Percentiles rank a stretch among this genome's conserved stretches.
These are phyloP conservation scores for Alternaria panax DNA, from an alignment of 2,329 filamentous ascomycete genomes.

Conservation along the genomic window DNA sequence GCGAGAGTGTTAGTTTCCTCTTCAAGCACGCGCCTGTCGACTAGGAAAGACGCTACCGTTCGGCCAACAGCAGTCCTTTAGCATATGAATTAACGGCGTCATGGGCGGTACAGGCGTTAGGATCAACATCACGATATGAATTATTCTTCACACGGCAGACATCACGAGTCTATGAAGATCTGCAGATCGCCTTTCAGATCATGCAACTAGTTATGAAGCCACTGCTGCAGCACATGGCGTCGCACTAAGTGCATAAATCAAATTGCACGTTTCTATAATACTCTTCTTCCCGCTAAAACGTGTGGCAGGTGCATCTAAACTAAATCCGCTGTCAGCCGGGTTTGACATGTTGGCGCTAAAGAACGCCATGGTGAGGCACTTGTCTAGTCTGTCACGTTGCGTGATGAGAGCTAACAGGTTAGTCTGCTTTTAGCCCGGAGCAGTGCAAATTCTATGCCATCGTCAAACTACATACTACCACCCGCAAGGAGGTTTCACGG, in stretches of 20 bases:
- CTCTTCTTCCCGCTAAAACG: conserved; percentile 20
- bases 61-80: conserved; percentile 14
- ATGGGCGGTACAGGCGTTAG: conserved; percentile 13
- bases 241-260: conserved; percentile 27
- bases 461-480: conserved; percentile 22
- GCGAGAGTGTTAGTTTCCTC: conserved; percentile 72
- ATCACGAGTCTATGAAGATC: conserved; percentile 12
- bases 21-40: conserved; percentile 71
- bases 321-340: conserved; percentile 30
- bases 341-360: conserved; percentile 23
- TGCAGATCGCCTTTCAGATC: conserved; percentile 16
- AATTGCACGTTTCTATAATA: conserved; percentile 13
- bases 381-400: conserved; percentile 2
- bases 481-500: conserved; percentile 2
- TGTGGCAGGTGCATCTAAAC: conserved; percentile 17
- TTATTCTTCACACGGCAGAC: conserved; percentile 6
- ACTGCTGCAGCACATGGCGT: conserved; percentile 23
- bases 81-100: conserved; percentile 26
- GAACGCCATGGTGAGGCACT: conserved; percentile 10
- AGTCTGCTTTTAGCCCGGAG: conserved; percentile 3
- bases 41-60: conserved; percentile 17
- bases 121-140: conserved; percentile 12
- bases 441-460: conserved; percentile 19
- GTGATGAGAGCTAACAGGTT: conserved; percentile 9
- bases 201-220: conserved; percentile 19